A percentile compares a stretch with the other conserved stretches of the same genome.
phyloP scores from a whole-genome alignment of 768 basidiomycete genomes.

The Suillus luteus region DNA sequence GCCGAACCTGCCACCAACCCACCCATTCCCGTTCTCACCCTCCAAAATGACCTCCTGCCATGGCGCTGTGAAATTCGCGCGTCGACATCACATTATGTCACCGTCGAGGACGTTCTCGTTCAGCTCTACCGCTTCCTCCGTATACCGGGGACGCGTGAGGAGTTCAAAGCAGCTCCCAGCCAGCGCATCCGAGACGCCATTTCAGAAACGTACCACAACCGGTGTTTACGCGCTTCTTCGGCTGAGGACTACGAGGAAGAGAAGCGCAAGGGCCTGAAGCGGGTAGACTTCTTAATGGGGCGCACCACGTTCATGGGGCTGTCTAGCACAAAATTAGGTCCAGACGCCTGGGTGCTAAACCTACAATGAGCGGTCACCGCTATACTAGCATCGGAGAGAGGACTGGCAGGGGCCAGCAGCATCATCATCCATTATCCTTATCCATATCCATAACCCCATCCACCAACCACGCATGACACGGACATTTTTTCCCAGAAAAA shows the following conservation, averaged over 20 bases:
- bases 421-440: constrained; percentile 31
- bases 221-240: constrained; percentile 39
- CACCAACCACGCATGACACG: constrained; percentile 22
- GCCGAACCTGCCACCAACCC: constrained; percentile 36
- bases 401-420: not conserved
- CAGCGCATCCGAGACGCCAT: constrained; percentile 37
- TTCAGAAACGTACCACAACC: constrained; percentile 42
- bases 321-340: constrained; percentile 37
- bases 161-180: constrained; percentile 41
- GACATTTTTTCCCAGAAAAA: constrained; percentile 16
- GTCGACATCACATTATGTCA: constrained; percentile 29
- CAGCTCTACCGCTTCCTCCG: constrained; percentile 48
- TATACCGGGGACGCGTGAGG: constrained; percentile 37
- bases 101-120: constrained; percentile 52
- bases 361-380: constrained; percentile 21
- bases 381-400: not conserved
- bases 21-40: constrained; percentile 29
- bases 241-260: constrained; percentile 38
- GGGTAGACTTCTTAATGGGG: constrained; percentile 55
- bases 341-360: constrained; percentile 40
- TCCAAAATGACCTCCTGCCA: constrained; percentile 35
- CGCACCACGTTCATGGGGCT: constrained; percentile 49
- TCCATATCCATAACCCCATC: constrained; percentile 9
- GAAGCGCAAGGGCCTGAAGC: constrained; percentile 48
- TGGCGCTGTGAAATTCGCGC: constrained; percentile 37